These are phyloP conservation scores for Cytospora mali DNA, from an alignment of 2,329 filamentous ascomycete genomes.

Conservation along the genomic window DNA sequence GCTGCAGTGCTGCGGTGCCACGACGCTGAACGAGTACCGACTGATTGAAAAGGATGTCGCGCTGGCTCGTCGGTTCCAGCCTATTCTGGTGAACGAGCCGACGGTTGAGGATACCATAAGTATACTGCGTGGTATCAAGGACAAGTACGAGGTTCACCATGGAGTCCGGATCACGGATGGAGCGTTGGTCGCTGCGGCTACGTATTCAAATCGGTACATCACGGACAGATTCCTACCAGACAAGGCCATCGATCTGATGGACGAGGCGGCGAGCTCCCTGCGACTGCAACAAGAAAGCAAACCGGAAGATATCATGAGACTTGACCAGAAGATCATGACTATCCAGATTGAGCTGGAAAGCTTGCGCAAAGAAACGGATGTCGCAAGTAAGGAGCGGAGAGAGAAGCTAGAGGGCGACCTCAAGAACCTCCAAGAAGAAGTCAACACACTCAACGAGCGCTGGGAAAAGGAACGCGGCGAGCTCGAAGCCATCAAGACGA, in stretches of 20 bases:
- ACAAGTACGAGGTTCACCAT: conserved; percentile 96
- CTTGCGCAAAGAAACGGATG: conserved; percentile 88
- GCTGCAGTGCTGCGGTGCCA: conserved; percentile 92
- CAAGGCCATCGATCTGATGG: conserved; percentile 95
- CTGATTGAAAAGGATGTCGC: conserved; percentile 96
- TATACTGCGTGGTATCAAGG: conserved; percentile 94
- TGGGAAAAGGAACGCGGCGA: conserved; percentile 91
- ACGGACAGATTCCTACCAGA: conserved; percentile 95
- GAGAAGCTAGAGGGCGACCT: conserved; percentile 82
- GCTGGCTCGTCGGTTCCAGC: conserved; percentile 88
- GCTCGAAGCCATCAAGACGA: conserved; percentile 83
- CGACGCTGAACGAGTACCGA: conserved; percentile 89
- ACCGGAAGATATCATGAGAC: conserved; percentile 87
- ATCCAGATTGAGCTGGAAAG: conserved; percentile 97
- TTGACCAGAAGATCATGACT: conserved; percentile 95
- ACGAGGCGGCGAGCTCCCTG: conserved; percentile 89
- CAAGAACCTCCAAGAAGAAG: conserved; percentile 76
- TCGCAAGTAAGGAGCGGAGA: conserved; percentile 83
- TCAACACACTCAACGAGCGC: conserved; percentile 70
- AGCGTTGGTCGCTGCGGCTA: conserved; percentile 87
- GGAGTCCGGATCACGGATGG: conserved; percentile 93
- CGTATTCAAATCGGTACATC: conserved; percentile 93
- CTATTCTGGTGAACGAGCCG: conserved; percentile 90
- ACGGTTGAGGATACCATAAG: conserved; percentile 91
- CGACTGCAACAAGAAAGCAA: conserved; percentile 96